These are phyloP conservation scores for Eragrostis tef DNA, from an alignment of 202 grass and related monocot genomes.

Conservation along the genomic window DNA sequence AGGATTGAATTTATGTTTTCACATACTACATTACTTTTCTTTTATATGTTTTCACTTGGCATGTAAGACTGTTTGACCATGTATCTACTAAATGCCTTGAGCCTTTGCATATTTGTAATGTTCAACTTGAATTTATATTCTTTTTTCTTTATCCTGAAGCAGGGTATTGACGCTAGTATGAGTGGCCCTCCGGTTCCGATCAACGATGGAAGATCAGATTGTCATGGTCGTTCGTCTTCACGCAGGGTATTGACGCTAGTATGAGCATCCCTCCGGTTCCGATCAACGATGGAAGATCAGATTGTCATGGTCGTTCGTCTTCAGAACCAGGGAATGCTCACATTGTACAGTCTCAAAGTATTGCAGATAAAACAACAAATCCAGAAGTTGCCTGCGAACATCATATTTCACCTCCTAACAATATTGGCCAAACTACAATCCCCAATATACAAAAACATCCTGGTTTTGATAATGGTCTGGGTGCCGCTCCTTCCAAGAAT, in stretches of 20 bases:
- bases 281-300: conserved; percentile 51
- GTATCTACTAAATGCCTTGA: conserved; percentile 15
- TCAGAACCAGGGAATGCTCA: conserved; percentile 40
- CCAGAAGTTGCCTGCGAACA: conserved; percentile 41
- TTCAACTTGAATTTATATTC: conserved; percentile 38
- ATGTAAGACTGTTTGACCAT: conserved; percentile 1
- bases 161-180: conserved; percentile 49
- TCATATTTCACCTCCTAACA: conserved; percentile 39
- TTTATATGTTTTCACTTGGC: conserved; percentile 35
- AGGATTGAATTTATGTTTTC: conserved; percentile 18
- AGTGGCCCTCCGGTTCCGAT: conserved; percentile 41
- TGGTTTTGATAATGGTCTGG: not conserved
- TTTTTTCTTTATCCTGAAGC: conserved; percentile 46
- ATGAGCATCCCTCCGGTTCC: conserved; percentile 44
- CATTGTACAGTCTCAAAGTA: conserved; percentile 41
- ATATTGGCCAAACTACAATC: conserved; percentile 34
- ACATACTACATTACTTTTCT: not conserved
- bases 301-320: conserved; percentile 47
- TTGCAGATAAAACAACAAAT: conserved; percentile 45
- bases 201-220: conserved; percentile 53
- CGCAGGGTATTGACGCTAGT: conserved; percentile 45
- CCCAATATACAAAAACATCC: conserved; percentile 23
- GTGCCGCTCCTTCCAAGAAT: not conserved
- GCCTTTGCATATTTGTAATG: conserved; percentile 4
- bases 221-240: conserved; percentile 48